These are phyloP conservation scores for Fusarium sp. DNA, from an alignment of 2,329 filamentous ascomycete genomes.

Conservation along the genomic window DNA sequence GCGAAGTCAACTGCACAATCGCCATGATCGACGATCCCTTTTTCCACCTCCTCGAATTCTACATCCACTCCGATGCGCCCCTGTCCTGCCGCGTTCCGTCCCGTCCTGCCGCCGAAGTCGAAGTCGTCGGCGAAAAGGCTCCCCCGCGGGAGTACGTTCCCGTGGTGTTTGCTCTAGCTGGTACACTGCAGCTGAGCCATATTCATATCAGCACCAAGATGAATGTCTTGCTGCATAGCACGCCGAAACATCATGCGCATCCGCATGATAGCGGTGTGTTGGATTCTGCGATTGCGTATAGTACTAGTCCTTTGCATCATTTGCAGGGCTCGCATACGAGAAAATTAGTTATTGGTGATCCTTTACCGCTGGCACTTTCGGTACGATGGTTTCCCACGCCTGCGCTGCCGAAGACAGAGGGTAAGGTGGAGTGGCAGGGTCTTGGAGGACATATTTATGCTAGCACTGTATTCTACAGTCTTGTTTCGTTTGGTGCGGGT, in stretches of 20 bases:
- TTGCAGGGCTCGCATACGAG: constrained; percentile 63
- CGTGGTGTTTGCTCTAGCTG: constrained; percentile 87
- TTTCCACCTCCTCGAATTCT: constrained; percentile 95
- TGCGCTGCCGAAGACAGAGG: constrained; percentile 74
- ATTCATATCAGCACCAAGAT: constrained; percentile 90
- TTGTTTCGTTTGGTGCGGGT: constrained; percentile 70
- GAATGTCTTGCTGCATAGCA: constrained; percentile 86
- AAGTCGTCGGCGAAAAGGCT: constrained; percentile 64
- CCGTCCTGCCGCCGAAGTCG: constrained; percentile 71
- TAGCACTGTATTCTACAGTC: constrained; percentile 71
- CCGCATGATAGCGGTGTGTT: constrained; percentile 81
- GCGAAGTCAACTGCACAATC: constrained; percentile 87
- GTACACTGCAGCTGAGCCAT: constrained; percentile 88
- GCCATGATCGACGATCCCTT: constrained; percentile 80
- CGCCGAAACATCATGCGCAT: constrained; percentile 70
- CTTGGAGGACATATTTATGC: constrained; percentile 73
- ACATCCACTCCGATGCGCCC: constrained; percentile 96
- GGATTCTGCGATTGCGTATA: constrained; percentile 89
- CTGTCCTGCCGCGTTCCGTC: constrained; percentile 90
- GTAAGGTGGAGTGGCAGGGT: constrained; percentile 73
- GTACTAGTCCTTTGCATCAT: constrained; percentile 76
- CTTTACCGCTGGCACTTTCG: constrained; percentile 80
- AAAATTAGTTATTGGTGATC: constrained; percentile 88
- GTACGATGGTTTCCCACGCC: constrained; percentile 89
- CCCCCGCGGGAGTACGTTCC: constrained; percentile 77